Conservation (phyloP, 345 rosid genomes). For the Linum usitatissimum region DNA sequence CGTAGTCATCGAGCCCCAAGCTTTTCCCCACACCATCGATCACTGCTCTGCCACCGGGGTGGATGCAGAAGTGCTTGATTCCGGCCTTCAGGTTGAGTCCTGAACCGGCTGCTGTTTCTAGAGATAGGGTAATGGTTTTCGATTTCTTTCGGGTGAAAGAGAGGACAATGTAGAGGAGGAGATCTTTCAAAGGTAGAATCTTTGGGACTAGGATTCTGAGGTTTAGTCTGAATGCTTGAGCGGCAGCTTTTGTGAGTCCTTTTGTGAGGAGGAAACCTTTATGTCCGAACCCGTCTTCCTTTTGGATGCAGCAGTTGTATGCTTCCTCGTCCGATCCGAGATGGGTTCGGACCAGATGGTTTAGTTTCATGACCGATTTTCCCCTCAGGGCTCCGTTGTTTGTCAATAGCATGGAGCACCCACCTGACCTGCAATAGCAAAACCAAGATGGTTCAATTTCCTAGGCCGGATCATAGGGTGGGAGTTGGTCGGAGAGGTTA, state of each 20-base stretch:
- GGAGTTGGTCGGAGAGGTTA: too few relatives aligned
- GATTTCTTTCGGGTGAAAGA: background rate
- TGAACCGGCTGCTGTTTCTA: slow-evolving; percentile 2
- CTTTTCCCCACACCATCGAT: slow-evolving; percentile 17
- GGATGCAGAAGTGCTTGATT: slow-evolving; percentile 21
- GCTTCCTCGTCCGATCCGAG: slow-evolving; percentile 51
- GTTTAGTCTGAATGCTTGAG: slow-evolving; percentile 39
- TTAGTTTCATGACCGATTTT: slow-evolving; percentile 39
- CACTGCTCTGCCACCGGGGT: slow-evolving; percentile 20
- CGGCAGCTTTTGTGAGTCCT: slow-evolving; percentile 45
- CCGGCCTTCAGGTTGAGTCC: slow-evolving; percentile 16
- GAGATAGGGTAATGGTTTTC: background rate
- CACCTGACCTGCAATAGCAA: slow-evolving; percentile 24
- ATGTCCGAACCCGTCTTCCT: slow-evolving; percentile 45
- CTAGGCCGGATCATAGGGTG: too few relatives aligned
- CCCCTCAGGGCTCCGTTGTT: slow-evolving; percentile 35
- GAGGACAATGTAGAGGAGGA: background rate
- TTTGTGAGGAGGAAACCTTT: slow-evolving; percentile 43
- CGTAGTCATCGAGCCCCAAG: slow-evolving; percentile 13
- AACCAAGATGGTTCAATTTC: too few relatives aligned
- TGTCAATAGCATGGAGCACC: slow-evolving; percentile 61
- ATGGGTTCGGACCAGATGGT: slow-evolving; percentile 37
- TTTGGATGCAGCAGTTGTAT: slow-evolving; percentile 47
- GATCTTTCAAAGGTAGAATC: slow-evolving; percentile 12
- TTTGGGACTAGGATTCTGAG: slow-evolving; percentile 45